Base-by-base conservation (phyloP, 129 eudicot genomes). In the Flaveria robusta region DNA sequence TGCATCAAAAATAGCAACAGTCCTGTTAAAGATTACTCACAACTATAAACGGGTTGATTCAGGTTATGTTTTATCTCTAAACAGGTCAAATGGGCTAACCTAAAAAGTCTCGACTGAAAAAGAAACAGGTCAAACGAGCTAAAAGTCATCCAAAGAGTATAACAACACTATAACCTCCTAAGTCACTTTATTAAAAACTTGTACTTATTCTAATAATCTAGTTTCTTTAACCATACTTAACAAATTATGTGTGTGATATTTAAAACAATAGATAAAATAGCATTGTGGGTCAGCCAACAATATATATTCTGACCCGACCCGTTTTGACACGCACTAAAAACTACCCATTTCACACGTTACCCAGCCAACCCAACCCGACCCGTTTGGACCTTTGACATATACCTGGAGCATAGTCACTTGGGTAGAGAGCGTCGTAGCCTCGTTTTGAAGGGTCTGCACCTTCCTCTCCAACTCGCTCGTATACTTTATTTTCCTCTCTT, bases 401-500 rank as follows among this genome's bases (percentile, higher is more conserved):
- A 91, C 97, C 96, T 92, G 97, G 64, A 92, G 77, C 87, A 87
- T 70, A 41, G 96, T 92, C 70, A 89, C 90, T 81, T 92, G 93
- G 63, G 97, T 89, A 4, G 97, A 92, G 14, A 92, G 88, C 1
- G 93, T 86, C 37, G 97, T 92, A 56, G 97, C 97, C 71, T 92
- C 97, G 1, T 86, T 87, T 83, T 92, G 97, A 78, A 92, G 93
- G 46, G 96, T 92, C 64, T 92, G 97, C n/a, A 92, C 91, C 86
- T 86, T 92, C 89, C 88, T 89, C 91, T 92, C 97, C 83, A 92
- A 81, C 83, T 92, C 97, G 52, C 82, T 65, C 1, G 97, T 89
- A 66, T 92, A 92, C 60, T 83, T 83, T 16, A 83, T 78, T 79
- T 89, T 92, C 68, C 97, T 81, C 84, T 92, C 97, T 78, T 92